phyloP scores from a whole-genome alignment of 2,329 filamentous ascomycete genomes.

The Pseudophaeomoniella oleicola region DNA sequence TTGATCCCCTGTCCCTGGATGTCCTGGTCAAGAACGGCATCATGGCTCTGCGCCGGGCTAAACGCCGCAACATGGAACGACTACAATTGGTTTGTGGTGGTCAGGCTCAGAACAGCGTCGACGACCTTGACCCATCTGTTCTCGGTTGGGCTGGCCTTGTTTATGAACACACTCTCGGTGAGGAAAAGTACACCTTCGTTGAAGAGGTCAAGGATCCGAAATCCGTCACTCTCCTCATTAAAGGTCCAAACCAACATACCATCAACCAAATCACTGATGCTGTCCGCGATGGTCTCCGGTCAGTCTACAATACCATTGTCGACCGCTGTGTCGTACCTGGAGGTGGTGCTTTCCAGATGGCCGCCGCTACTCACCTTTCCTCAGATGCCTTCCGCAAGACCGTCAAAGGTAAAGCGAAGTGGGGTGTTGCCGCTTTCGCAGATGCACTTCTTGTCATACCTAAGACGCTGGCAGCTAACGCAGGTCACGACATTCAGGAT shows the following conservation, averaged over 20 bases:
- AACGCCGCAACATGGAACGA: constrained; percentile 98
- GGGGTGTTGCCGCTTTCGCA: constrained; percentile 85
- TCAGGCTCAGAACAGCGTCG: constrained; percentile 85
- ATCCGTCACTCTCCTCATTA: constrained; percentile 93
- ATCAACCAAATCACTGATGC: constrained; percentile 95
- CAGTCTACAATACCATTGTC: constrained; percentile 99
- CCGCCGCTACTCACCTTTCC: constrained; percentile 73
- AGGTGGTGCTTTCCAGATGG: constrained; percentile 89
- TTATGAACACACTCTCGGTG: constrained; percentile 92
- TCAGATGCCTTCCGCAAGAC: constrained; percentile 76
- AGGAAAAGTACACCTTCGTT: constrained; percentile 98
- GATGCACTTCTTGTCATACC: constrained; percentile 91
- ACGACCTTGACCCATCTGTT: constrained; percentile 74
- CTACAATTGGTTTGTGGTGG: constrained; percentile 90
- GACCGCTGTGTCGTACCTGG: constrained; percentile 90
- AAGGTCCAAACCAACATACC: constrained; percentile 92
- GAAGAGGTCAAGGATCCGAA: constrained; percentile 98
- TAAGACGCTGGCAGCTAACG: constrained; percentile 92
- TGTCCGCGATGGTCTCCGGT: constrained; percentile 83
- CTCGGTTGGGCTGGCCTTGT: constrained; percentile 93
- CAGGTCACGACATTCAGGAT: constrained; percentile 93
- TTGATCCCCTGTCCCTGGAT: constrained; percentile 89
- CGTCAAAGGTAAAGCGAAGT: constrained; percentile 96
- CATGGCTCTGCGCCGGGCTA: constrained; percentile 80
- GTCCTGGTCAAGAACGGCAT: constrained; percentile 98